phyloP scores from a whole-genome alignment of 495 filamentous ascomycete species.

The Ramalina intermedia region DNA sequence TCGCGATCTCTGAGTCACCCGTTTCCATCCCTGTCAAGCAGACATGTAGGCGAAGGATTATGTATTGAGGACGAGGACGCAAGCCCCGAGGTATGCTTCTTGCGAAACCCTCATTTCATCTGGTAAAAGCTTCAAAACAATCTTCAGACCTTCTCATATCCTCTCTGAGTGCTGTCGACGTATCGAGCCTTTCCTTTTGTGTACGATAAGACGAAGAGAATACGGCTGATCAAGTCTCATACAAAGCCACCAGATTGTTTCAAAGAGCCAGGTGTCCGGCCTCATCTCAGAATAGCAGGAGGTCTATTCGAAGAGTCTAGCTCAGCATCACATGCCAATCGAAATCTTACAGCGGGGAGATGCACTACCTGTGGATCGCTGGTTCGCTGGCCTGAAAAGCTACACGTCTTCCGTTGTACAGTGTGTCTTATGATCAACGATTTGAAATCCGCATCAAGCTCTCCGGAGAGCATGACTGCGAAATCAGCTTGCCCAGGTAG shows the following conservation, averaged over 20 bases:
- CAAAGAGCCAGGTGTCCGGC: not conserved
- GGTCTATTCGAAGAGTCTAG: constrained; percentile 23
- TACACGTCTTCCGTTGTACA: constrained; percentile 68
- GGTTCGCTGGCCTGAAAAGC: constrained; percentile 66
- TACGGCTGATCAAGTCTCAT: constrained; percentile 24
- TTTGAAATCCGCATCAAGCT: constrained; percentile 35
- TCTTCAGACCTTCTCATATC: too few species aligned
- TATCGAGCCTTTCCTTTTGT: constrained; percentile 3
- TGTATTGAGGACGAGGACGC: too few species aligned
- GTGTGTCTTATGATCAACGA: constrained; percentile 83
- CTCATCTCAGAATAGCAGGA: not conserved
- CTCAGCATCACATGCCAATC: constrained; percentile 16
- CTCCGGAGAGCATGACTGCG: not conserved
- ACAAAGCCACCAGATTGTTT: constrained; percentile 9
- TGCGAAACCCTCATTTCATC: too few species aligned
- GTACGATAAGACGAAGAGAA: constrained; percentile 37
- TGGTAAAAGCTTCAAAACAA: too few species aligned
- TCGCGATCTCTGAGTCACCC: constrained; percentile 64
- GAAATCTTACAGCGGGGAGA: constrained; percentile 46
- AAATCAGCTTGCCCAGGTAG: not conserved
- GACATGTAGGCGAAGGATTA: not conserved
- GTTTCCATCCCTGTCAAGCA: constrained; percentile 47
- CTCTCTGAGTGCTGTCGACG: too few species aligned
- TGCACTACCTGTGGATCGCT: constrained; percentile 74
- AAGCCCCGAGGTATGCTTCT: too few species aligned